Conservation (phyloP, 179 eudicot genomes). For the Amaranthus tricolor region DNA sequence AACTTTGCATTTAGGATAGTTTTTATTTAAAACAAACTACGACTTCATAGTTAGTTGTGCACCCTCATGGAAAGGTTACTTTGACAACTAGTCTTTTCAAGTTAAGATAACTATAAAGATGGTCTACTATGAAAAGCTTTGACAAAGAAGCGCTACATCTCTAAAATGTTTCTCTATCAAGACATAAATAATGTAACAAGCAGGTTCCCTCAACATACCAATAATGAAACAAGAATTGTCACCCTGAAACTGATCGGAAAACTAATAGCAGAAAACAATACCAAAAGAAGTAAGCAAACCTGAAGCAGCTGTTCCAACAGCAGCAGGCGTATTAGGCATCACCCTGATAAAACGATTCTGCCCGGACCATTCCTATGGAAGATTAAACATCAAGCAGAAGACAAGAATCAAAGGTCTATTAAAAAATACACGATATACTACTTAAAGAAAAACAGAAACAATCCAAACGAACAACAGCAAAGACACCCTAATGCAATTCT, state of each 20-base stretch:
- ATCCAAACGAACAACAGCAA: no score
- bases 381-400: conserved; percentile 8
- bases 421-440: neutral
- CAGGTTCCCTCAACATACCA: no score
- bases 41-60: no score
- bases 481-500: no score
- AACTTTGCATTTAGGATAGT: no score
- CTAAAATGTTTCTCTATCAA: no score
- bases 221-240: neutral
- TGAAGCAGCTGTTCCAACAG: conserved; percentile 91
- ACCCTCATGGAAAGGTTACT: no score
- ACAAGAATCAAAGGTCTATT: conserved; percentile 1
- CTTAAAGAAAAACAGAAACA: neutral
- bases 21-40: no score
- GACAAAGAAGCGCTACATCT: no score
- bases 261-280: neutral
- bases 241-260: neutral
- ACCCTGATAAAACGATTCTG: conserved; percentile 83
- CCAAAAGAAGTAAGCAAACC: conserved; percentile 39
- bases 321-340: conserved; percentile 98
- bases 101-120: neutral
- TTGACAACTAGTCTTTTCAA: no score
- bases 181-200: no score
- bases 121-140: neutral
- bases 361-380: conserved; percentile 95